Conservation (phyloP, 768 basidiomycete species). For the Boletus rubescentipes region DNA sequence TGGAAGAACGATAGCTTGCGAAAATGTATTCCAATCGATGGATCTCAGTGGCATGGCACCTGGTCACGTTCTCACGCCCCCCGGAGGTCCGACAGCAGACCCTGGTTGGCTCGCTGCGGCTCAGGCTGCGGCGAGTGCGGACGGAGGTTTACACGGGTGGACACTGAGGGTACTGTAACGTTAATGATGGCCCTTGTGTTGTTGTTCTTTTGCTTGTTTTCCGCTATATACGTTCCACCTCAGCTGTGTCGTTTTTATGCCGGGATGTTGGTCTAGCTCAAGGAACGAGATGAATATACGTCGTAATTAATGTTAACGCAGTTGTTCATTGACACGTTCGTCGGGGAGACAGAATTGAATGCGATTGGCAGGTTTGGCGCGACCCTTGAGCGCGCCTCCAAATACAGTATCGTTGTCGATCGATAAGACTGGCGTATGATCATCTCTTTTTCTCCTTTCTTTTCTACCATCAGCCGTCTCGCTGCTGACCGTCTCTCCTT, state of each 20-base stretch:
- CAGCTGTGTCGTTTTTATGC: conserved; percentile 5
- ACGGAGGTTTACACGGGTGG: conserved; percentile 74
- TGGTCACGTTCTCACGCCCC: conserved; percentile 45
- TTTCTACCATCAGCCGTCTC: conserved; percentile 17
- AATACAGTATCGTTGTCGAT: conserved; percentile 6
- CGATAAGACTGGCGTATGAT: conserved; percentile 19
- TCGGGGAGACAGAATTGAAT: conserved; percentile 4
- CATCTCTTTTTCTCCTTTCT: conserved; percentile 1
- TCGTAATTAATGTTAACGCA: conserved; percentile 29
- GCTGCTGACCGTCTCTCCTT: conserved; percentile 15
- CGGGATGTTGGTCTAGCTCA: conserved; percentile 12
- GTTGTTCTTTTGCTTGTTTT: conserved; percentile 29
- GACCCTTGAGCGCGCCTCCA: neutral
- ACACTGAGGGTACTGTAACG: conserved; percentile 73
- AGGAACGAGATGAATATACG: conserved; percentile 18
- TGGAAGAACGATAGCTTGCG: conserved; percentile 78
- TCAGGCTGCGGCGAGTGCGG: conserved; percentile 63
- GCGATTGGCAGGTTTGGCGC: conserved; percentile 11
- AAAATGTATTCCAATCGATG: conserved; percentile 73
- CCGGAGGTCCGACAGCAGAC: conserved; percentile 48
- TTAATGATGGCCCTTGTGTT: conserved; percentile 19
- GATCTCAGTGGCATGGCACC: conserved; percentile 53
- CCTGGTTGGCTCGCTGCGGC: conserved; percentile 74
- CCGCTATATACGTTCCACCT: conserved; percentile 24
- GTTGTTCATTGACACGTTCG: conserved; percentile 28